Conservation (phyloP, 371 early-diverging fungal species). For the Apophysomyces sp. region DNA sequence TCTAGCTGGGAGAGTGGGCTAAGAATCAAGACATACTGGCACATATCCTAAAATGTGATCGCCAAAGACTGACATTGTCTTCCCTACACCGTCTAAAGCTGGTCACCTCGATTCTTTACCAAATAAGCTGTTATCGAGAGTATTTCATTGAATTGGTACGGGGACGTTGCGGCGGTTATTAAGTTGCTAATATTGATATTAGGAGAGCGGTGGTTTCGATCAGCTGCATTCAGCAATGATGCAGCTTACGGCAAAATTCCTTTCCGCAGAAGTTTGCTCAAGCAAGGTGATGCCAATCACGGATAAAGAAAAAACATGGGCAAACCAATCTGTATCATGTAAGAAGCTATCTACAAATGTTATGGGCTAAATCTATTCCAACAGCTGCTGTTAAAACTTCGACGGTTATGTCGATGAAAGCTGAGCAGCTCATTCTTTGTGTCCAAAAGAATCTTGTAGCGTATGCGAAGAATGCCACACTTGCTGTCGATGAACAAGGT, state of each 20-base stretch:
- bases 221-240: slow-evolving; percentile 5
- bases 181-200: background rate
- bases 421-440: slow-evolving; percentile 11
- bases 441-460: slow-evolving; percentile 38
- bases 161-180: background rate
- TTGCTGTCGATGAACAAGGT: background rate
- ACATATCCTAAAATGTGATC: slow-evolving; percentile 52
- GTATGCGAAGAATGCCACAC: slow-evolving; percentile 38
- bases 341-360: background rate
- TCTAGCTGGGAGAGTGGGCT: slow-evolving; percentile 43
- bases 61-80: slow-evolving; percentile 34
- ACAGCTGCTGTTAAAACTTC: slow-evolving; percentile 27
- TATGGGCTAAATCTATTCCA: no score
- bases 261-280: slow-evolving; percentile 11
- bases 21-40: slow-evolving; percentile 53
- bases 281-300: slow-evolving; percentile 9
- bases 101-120: slow-evolving; percentile 38
- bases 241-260: slow-evolving; percentile 15
- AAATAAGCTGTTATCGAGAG: slow-evolving; percentile 31
- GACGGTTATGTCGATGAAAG: slow-evolving; percentile 3
- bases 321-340: slow-evolving; percentile 11
- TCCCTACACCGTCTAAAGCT: slow-evolving; percentile 47
- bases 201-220: slow-evolving; percentile 10
- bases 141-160: slow-evolving; percentile 17
- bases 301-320: slow-evolving; percentile 10